These are phyloP conservation scores for Cyclotella cryptica DNA, from an alignment of 108 stramenopile genomes.

Conservation along the genomic window DNA sequence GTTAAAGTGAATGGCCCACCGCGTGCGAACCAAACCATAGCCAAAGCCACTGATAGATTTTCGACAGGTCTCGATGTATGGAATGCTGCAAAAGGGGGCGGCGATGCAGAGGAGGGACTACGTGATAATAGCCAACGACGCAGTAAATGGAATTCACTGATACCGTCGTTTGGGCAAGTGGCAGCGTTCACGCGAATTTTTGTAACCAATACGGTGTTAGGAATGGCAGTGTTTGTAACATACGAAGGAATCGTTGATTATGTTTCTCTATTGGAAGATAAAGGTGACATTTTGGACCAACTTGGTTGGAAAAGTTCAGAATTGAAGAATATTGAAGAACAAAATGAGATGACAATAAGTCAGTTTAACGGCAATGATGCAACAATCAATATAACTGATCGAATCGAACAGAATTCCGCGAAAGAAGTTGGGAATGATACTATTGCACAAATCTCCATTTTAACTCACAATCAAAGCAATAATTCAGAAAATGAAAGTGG, in stretches of 20 bases:
- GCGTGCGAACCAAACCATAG: constrained; percentile 40
- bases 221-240: constrained; percentile 69
- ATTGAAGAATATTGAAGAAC: not conserved
- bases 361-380: not conserved
- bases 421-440: not conserved
- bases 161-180: not conserved
- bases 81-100: constrained; percentile 32
- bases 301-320: not conserved
- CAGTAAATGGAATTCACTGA: not conserved
- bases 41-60: constrained; percentile 64
- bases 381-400: not conserved
- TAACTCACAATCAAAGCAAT: not conserved
- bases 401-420: not conserved
- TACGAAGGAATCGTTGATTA: constrained; percentile 58
- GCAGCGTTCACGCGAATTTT: constrained; percentile 30
- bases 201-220: constrained; percentile 68
- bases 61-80: constrained; percentile 70
- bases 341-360: not conserved
- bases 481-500: constrained; percentile 12
- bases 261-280: constrained; percentile 19
- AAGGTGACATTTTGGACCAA: not conserved
- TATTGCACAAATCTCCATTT: not conserved
- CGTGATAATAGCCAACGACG: not conserved
- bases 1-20: not conserved
- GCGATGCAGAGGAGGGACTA: constrained; percentile 7